Conservation (phyloP, 768 basidiomycete species). For the Agaricus sinodeliciosus region DNA sequence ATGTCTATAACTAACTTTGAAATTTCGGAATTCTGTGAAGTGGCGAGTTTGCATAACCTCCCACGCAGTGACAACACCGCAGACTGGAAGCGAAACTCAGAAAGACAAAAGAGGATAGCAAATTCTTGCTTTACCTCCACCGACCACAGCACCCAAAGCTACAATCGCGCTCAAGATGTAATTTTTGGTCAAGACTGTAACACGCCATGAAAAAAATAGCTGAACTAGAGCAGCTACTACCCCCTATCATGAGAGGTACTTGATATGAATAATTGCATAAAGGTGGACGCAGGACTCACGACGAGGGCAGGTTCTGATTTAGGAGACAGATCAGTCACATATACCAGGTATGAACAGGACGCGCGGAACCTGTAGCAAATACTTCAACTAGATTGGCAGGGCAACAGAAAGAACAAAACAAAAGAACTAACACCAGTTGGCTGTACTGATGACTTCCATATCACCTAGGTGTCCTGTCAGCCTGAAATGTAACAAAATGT, state of each 20-base stretch:
- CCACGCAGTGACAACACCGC: slow-evolving; percentile 7
- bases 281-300: background rate
- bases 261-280: background rate
- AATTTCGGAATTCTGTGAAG: slow-evolving; percentile 13
- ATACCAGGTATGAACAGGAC: background rate
- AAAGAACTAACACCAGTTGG: slow-evolving; percentile 20
- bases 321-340: background rate
- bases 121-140: slow-evolving; percentile 8
- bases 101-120: background rate
- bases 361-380: slow-evolving; percentile 28
- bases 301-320: slow-evolving; percentile 11
- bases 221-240: slow-evolving; percentile 13
- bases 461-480: slow-evolving; percentile 11
- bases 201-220: slow-evolving; percentile 14
- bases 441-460: slow-evolving; percentile 10
- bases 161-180: slow-evolving; percentile 9
- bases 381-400: slow-evolving; percentile 19
- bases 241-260: slow-evolving; percentile 1
- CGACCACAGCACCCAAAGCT: slow-evolving; percentile 3
- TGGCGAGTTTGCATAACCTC: slow-evolving; percentile 11
- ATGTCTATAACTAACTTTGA: slow-evolving; percentile 7
- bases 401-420: background rate
- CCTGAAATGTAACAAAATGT: background rate
- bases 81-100: background rate
- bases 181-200: slow-evolving; percentile 12